These are phyloP conservation scores for Rickenella mellea DNA, from an alignment of 768 basidiomycete species.

Conservation along the genomic window DNA sequence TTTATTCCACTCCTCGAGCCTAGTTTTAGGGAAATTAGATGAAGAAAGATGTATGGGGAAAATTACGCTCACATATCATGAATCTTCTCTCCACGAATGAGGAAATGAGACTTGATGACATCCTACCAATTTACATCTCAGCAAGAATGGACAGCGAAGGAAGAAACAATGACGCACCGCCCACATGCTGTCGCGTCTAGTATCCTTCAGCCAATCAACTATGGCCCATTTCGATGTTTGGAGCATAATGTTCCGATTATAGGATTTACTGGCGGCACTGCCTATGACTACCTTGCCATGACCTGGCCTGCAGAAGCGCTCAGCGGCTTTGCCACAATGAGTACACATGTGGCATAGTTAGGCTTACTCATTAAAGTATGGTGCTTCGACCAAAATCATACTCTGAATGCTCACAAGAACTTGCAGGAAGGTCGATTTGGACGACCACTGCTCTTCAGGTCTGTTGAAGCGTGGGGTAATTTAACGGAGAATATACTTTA, in stretches of 20 bases:
- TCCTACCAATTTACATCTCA: too few species aligned
- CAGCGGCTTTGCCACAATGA: slow-evolving; percentile 1
- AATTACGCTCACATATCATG: too few species aligned
- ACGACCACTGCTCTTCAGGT: slow-evolving; percentile 37
- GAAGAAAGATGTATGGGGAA: too few species aligned
- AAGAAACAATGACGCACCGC: slow-evolving; percentile 22
- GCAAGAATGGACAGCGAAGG: background rate
- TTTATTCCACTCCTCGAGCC: too few species aligned
- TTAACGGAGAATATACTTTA: background rate
- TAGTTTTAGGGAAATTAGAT: too few species aligned
- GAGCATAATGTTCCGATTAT: slow-evolving; percentile 33
- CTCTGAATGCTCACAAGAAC: slow-evolving; percentile 49
- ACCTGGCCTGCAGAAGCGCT: slow-evolving; percentile 30
- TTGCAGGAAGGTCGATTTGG: slow-evolving; percentile 45
- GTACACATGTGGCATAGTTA: background rate
- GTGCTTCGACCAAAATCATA: slow-evolving; percentile 46
- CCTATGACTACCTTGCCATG: slow-evolving; percentile 30
- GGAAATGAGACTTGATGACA: too few species aligned
- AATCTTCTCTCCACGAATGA: too few species aligned
- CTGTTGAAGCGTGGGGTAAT: slow-evolving; percentile 5
- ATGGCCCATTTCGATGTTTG: slow-evolving; percentile 45
- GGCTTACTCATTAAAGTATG: slow-evolving; percentile 49
- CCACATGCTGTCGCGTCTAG: slow-evolving; percentile 35
- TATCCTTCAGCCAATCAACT: slow-evolving; percentile 40
- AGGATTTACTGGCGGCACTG: slow-evolving; percentile 26